Base-by-base conservation (phyloP, 768 basidiomycete genomes). In the Goffeauzyma gilvescens region DNA sequence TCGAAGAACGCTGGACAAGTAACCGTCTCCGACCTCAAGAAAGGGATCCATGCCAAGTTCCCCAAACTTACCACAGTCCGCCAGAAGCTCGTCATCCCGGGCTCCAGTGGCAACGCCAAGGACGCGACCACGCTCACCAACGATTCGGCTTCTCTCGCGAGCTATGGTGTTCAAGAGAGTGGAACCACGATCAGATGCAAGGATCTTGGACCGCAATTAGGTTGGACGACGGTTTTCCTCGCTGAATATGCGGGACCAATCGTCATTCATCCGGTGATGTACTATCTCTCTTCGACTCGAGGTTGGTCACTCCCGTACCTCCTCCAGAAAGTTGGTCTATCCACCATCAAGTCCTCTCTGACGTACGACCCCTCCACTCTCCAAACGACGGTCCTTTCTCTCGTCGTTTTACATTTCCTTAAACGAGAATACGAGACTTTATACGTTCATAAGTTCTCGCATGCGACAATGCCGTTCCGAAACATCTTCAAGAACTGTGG, bases 241-340 rank as follows among this genome's bases (percentile, higher is more conserved):
- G 67, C 81, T 38, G 93, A 98, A 89, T 98, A 96, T 56, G 89
- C 89, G 66, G 93, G 93, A 1, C 89, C 89, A 0, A 69, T 96
- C 32, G 41, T 90, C 50, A 77, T 95, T 50, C 89, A 95, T 62
- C 84, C 90, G 0, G 58, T 86, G 13, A 64, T 90, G 36, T 87
- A 86, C 25, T 66, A 75, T 44, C 81, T 85, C 57, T 82, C 82
- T 51, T 63, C 69, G 42, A 60, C 89, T 53, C 84, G 89, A 63
- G 76, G 74, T 78, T 85, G 42, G 21, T 36, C 31, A n/a, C 12
- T 50, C 5, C 27, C 40, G 36, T 27, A 31, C 17, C 27, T 38
- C 12, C 41, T 35, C 37, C 24, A n/a, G 13, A 25, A 24, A 22
- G 35, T 24, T 24, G 32, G 30, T 14, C 23, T 47, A 10, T 41